Evolutionary conservation across 352 stramenopile genomes (phyloP).

Genomic region (Globisporangium viniferum): DNA sequence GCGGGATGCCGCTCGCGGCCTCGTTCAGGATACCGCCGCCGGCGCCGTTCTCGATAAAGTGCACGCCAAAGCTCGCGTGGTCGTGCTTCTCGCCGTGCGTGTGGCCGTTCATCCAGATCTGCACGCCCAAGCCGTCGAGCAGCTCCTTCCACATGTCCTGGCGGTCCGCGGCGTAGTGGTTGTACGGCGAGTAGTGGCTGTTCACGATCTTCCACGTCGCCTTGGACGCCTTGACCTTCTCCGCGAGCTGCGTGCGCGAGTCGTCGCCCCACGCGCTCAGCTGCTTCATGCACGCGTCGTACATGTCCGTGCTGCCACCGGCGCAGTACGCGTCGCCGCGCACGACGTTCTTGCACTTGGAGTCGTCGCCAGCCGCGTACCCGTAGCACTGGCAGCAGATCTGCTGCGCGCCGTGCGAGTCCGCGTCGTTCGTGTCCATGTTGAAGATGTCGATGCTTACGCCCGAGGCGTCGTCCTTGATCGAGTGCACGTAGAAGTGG

Average conservation of each 20-base stretch:
- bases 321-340: slow-evolving; percentile 48
- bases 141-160: slow-evolving; percentile 65
- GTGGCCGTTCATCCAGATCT: slow-evolving; percentile 73
- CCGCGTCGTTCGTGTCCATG: slow-evolving; percentile 77
- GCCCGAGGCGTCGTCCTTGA: slow-evolving; percentile 49
- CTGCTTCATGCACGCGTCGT: slow-evolving; percentile 55
- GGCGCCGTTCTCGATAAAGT: slow-evolving; percentile 79
- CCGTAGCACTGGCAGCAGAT: slow-evolving; percentile 86
- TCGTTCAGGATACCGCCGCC: slow-evolving; percentile 80
- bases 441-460: slow-evolving; percentile 87
- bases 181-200: slow-evolving; percentile 76
- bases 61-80: slow-evolving; percentile 45
- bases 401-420: slow-evolving; percentile 58
- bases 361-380: slow-evolving; percentile 48
- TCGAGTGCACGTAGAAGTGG: slow-evolving; percentile 79
- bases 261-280: slow-evolving; percentile 70
- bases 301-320: slow-evolving; percentile 55
- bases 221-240: slow-evolving; percentile 50
- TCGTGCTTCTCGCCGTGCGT: slow-evolving; percentile 81
- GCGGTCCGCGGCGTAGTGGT: slow-evolving; percentile 56
- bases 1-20: slow-evolving; percentile 65
- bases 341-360: slow-evolving; percentile 48
- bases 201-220: slow-evolving; percentile 87
- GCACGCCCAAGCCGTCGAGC: slow-evolving; percentile 40
- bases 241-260: slow-evolving; percentile 52